Conservation (phyloP, 2,329 filamentous ascomycete species). For the Fusarium proliferatum region DNA sequence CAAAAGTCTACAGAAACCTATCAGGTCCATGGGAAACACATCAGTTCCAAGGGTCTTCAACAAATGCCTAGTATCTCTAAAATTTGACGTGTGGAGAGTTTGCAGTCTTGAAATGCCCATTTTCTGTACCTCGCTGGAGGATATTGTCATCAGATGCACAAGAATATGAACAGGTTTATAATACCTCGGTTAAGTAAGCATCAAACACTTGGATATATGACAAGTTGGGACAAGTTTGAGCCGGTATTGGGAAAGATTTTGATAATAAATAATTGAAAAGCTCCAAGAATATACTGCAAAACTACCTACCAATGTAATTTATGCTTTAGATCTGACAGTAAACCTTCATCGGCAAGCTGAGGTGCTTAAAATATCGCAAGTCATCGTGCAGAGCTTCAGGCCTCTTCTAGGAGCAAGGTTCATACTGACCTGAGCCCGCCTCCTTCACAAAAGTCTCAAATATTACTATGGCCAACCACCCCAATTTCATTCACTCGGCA, state of each 20-base stretch:
- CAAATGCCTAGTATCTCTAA: neutral
- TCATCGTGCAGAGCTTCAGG: no score
- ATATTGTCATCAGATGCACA: neutral
- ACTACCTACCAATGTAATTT: rapidly evolving
- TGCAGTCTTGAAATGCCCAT: rapidly evolving
- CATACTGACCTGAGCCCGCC: no score
- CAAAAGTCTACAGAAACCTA: neutral
- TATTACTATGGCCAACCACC: rapidly evolving
- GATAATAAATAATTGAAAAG: rapidly evolving
- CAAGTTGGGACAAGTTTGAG: rapidly evolving
- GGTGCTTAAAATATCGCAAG: neutral
- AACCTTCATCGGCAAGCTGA: no score
- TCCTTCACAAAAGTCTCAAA: rapidly evolving
- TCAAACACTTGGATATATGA: rapidly evolving
- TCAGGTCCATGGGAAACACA: rapidly evolving
- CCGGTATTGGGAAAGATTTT: rapidly evolving
- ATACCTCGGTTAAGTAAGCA: no score
- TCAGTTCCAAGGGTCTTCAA: rapidly evolving
- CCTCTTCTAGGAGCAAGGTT: no score
- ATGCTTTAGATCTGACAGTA: neutral
- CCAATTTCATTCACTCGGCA: neutral
- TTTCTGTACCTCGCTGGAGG: rapidly evolving
- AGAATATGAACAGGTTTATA: neutral
- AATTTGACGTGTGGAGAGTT: rapidly evolving
- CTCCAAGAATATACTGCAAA: neutral